These are phyloP conservation scores for Colletotrichum neosansevieriae DNA, from an alignment of 2,329 filamentous ascomycete genomes.

Conservation along the genomic window DNA sequence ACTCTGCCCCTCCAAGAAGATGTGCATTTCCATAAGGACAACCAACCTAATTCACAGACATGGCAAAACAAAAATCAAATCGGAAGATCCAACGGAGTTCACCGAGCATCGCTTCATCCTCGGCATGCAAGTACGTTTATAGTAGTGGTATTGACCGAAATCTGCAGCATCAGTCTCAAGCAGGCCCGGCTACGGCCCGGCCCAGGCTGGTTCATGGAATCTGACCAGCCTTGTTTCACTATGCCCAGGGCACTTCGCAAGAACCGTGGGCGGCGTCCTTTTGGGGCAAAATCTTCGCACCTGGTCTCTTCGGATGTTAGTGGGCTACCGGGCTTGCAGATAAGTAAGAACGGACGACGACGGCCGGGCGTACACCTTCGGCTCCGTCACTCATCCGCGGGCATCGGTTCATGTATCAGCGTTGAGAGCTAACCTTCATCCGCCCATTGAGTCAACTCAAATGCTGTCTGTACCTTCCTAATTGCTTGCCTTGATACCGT, in stretches of 20 bases:
- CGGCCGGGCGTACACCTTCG: not conserved
- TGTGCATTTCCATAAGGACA: not conserved
- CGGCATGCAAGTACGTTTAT: not conserved
- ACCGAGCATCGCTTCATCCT: not conserved
- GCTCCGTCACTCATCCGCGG: conserved; percentile 1
- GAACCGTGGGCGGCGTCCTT: not conserved
- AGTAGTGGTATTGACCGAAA: no score
- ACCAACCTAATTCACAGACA: not conserved
- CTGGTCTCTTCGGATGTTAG: not conserved
- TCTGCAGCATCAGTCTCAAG: not conserved
- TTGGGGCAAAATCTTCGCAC: not conserved
- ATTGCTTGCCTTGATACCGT: not conserved
- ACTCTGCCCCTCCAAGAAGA: not conserved
- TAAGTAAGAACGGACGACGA: not conserved
- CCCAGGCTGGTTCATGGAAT: conserved; percentile 11
- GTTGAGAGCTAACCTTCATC: not conserved
- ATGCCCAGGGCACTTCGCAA: not conserved
- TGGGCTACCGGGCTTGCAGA: conserved; percentile 3
- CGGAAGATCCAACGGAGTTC: conserved; percentile 1
- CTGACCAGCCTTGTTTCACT: conserved; percentile 19
- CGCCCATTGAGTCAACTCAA: conserved; percentile 1
- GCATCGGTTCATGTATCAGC: not conserved
- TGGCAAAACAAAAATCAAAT: not conserved
- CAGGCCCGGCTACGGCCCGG: conserved; percentile 8
- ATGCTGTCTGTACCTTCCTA: not conserved